Base-by-base conservation (phyloP, 2,329 filamentous ascomycete species). In the Claviceps purpurea region DNA sequence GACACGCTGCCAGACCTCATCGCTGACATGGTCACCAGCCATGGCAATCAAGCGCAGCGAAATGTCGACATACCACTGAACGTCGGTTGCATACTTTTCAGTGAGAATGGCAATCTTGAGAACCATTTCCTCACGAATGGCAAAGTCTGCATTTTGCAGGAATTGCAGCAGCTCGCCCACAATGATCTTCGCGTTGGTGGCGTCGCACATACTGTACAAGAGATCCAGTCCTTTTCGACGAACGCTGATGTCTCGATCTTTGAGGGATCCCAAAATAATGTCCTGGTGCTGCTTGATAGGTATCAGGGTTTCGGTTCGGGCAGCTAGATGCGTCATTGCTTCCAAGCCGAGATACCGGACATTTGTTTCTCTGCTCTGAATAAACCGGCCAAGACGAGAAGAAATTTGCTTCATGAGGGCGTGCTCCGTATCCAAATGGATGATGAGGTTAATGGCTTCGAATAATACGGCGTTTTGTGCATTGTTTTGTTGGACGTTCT, bases 11-110 rank as follows among this genome's bases (percentile, higher is more conserved):
- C 93, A 98, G 18, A 98, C 93, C 70, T 98, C 93, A 57, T 98
- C 94, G 68, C 91, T 97, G 59, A 98, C 91, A 66, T 98, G 93
- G 63, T 98, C 93, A 59, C 93, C 93, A 3, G 94, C 93, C 81
- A 97, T 90, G 54, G 91, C 89, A 54, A 98, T 90, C 50, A 98
- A 78, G 52, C 91, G 83, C 58, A 98, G 75, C 11, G 93, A 95
- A 59, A 97, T 96, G 65, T 98, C 91, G 56, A 98, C 94, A 67
- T 98, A 98, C 93, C 93, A 98, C 71, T 97, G 91, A 20, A 95
- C 88, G 63, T 98, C 93, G 0, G 90, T 96, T 24, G 93, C 93
- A 65, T 98, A 98, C 65, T 97, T 97, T 66, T 98, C 93, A 0
- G 94, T 97, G 57, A 98, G 70, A 62, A 98, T 98, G 50, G 93